Evolutionary conservation across 495 filamentous ascomycete species (phyloP).

Genomic region (Cryomyces antarcticus): DNA sequence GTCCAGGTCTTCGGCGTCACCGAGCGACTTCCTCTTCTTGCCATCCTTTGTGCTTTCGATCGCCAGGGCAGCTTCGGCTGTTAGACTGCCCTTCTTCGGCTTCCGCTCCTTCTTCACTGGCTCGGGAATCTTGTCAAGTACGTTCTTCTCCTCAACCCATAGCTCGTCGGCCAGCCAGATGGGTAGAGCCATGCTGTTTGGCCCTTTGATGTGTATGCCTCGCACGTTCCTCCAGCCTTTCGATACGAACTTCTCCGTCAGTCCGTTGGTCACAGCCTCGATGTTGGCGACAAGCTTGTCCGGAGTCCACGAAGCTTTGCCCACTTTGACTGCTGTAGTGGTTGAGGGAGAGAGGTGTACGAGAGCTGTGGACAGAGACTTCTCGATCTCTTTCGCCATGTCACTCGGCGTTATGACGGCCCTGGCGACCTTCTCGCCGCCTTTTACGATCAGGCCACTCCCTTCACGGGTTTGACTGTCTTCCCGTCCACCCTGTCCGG

Average conservation of each 20-base stretch:
- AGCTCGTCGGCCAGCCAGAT: slow-evolving; percentile 83
- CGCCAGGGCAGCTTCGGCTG: too few species aligned
- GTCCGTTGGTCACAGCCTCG: slow-evolving; percentile 39
- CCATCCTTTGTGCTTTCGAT: slow-evolving; percentile 11
- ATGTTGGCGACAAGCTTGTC: slow-evolving; percentile 66
- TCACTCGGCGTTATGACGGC: slow-evolving; percentile 25
- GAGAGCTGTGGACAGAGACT: slow-evolving; percentile 44
- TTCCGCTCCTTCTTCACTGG: slow-evolving; percentile 21
- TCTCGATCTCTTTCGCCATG: slow-evolving; percentile 50
- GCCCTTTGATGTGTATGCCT: slow-evolving; percentile 71
- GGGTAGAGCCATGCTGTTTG: slow-evolving; percentile 66
- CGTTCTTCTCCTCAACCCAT: slow-evolving; percentile 65
- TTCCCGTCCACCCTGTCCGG: slow-evolving; percentile 17
- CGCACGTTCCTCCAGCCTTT: slow-evolving; percentile 72
- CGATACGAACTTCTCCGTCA: slow-evolving; percentile 60
- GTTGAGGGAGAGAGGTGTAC: slow-evolving; percentile 44
- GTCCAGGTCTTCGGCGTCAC: neutral
- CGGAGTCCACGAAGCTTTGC: slow-evolving; percentile 46
- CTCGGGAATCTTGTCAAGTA: slow-evolving; percentile 25
- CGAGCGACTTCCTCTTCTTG: slow-evolving; percentile 9
- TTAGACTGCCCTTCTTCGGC: slow-evolving; percentile 5
- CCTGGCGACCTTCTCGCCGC: slow-evolving; percentile 38
- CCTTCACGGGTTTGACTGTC: slow-evolving; percentile 30
- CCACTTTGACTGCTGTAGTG: slow-evolving; percentile 25
- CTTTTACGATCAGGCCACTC: neutral